Percentiles rank a stretch among this genome's conserved stretches.
Conservation (phyloP, 768 basidiomycete genomes). For the Sporobolomyces phaffii region DNA sequence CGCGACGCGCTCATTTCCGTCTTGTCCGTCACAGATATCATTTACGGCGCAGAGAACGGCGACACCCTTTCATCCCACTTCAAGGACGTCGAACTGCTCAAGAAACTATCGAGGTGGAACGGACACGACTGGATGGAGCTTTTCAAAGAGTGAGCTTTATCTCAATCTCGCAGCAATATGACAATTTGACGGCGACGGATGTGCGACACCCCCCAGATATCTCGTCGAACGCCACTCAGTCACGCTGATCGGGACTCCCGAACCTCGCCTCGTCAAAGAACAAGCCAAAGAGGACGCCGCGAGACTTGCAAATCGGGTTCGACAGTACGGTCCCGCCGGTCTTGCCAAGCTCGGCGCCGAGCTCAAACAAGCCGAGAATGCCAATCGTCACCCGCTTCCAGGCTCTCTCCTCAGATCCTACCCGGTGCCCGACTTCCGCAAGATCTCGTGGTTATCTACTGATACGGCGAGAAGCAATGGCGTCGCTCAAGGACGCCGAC, state of each 20-base stretch:
- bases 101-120: conserved; percentile 64
- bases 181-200: too few relatives aligned
- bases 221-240: conserved; percentile 65
- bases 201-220: conserved; percentile 59
- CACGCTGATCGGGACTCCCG: conserved; percentile 75
- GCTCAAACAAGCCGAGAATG: conserved; percentile 72
- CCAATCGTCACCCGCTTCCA: conserved; percentile 76
- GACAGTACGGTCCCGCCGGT: conserved; percentile 68
- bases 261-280: conserved; percentile 67
- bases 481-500: conserved; percentile 39
- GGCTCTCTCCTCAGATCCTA: conserved; percentile 71
- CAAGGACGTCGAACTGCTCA: conserved; percentile 70
- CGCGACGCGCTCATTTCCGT: neutral
- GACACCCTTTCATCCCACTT: conserved; percentile 67
- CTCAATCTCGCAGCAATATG: too few relatives aligned
- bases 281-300: conserved; percentile 72
- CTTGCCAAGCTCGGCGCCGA: conserved; percentile 60
- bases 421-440: conserved; percentile 77
- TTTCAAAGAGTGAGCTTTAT: conserved; percentile 58
- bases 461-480: conserved; percentile 62
- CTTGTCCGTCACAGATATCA: conserved; percentile 54
- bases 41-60: conserved; percentile 80
- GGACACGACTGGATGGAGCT: conserved; percentile 69
- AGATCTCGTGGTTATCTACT: conserved; percentile 80
- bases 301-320: conserved; percentile 62